phyloP scores from a whole-genome alignment of 257 asterid species.

The Leptodermis oblonga region DNA sequence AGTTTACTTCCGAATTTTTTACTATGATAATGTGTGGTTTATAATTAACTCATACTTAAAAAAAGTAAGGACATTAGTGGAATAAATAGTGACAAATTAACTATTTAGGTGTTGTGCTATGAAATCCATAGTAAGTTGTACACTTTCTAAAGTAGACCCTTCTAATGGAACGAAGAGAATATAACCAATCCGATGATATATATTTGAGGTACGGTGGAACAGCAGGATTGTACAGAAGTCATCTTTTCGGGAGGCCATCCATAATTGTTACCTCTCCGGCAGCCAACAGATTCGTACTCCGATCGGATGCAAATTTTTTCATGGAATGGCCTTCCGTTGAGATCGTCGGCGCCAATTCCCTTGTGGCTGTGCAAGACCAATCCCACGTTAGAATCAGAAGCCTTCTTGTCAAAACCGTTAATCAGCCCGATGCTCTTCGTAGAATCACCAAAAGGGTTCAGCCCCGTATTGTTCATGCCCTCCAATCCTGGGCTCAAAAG shows the following conservation, averaged over 20 bases:
- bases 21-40: no score
- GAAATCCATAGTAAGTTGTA: no score
- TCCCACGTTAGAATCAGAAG: slow-evolving; percentile 39
- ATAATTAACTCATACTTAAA: no score
- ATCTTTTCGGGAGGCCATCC: slow-evolving; percentile 46
- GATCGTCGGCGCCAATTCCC: slow-evolving; percentile 34
- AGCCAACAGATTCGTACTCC: slow-evolving; percentile 40
- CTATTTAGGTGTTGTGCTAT: no score
- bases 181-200: no score
- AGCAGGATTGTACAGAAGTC: slow-evolving; percentile 45
- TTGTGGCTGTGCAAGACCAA: slow-evolving; percentile 30
- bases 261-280: slow-evolving; percentile 40
- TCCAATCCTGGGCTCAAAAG: slow-evolving; percentile 33
- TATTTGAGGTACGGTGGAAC: slow-evolving; percentile 49
- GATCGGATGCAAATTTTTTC: slow-evolving; percentile 25
- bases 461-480: slow-evolving; percentile 37
- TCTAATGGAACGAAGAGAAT: no score
- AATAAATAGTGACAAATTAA: no score
- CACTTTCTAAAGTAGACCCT: no score
- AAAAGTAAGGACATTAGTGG: no score
- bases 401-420: slow-evolving; percentile 38
- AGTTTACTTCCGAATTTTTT: no score
- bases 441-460: slow-evolving; percentile 44
- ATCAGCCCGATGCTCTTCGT: slow-evolving; percentile 53
- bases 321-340: slow-evolving; percentile 33